Base-by-base conservation (phyloP, 768 basidiomycete species). In the Paxillus involutus region DNA sequence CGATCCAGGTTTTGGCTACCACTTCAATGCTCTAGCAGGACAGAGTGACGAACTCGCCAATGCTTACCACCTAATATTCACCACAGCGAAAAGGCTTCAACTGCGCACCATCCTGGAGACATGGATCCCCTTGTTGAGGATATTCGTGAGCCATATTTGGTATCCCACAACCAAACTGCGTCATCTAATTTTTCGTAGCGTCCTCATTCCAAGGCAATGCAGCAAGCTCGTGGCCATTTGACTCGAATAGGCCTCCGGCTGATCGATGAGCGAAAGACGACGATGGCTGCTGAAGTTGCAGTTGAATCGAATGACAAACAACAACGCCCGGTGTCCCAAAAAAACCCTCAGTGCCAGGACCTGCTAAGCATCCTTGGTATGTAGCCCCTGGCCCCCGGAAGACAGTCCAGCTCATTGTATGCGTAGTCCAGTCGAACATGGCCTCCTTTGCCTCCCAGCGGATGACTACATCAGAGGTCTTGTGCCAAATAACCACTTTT, bases 401-500 rank as follows among this genome's bases (percentile, higher is more conserved):
- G 4, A 16, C 29, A 4, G 7, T 24, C 24, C 35, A 37, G 50
- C 52, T 54, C 43, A 61, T 21, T 24, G 41, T 3, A 21, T 33
- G 26, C 21, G 0, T 61, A 86, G 88, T 89, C 51, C 79, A 77
- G 47, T 86, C 86, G 1, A 88, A 85, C 60, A 64, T 81, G 13
- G 66, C 73, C 12, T 66, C 75, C 33, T 66, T 73, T 10, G 66
- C 76, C 10, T 69, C 73, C 0, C 75, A 80, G 55, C 74, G 75
- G n/a, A 75, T 89, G 73, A 75, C 79, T 11, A 75, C 79, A 36
- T 67, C 74, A n/a, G 84, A 89, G 56, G 77, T 81, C 2, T 70
- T 83, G 21, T 82, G 76, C 59, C 86, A 86, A 58, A 85, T 86
- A 56, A 78, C 80, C 11, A 85, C 83, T 0, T 86, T 87, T 63